Evolutionary conservation across 805 yeast genomes (phyloP).

Genomic region (Candida tammaniensis): DNA sequence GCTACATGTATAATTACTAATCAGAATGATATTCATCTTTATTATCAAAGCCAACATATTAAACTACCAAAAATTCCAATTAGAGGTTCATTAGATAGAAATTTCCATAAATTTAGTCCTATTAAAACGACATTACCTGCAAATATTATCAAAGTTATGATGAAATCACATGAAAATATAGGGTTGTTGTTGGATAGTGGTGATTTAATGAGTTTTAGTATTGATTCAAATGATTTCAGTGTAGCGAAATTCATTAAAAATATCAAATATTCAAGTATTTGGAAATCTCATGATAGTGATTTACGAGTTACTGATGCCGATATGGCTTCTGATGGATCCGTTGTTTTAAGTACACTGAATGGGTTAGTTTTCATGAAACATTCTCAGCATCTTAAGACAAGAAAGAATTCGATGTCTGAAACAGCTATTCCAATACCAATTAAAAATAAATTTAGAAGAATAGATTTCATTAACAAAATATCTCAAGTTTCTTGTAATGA

Average conservation of each 20-base stretch:
- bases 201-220: slow-evolving; percentile 43
- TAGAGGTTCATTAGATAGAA: slow-evolving; percentile 34
- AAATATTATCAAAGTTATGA: slow-evolving; percentile 27
- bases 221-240: slow-evolving; percentile 17
- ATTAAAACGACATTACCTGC: slow-evolving; percentile 43
- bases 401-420: slow-evolving; percentile 34
- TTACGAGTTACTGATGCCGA: slow-evolving; percentile 66
- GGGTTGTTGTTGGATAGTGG: slow-evolving; percentile 60
- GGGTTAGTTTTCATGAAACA: slow-evolving; percentile 62
- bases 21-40: slow-evolving; percentile 60
- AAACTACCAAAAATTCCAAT: slow-evolving; percentile 42
- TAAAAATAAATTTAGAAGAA: slow-evolving; percentile 50
- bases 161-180: slow-evolving; percentile 40
- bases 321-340: slow-evolving; percentile 63
- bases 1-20: slow-evolving; percentile 64
- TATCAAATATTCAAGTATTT: slow-evolving; percentile 48
- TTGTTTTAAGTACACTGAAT: slow-evolving; percentile 62
- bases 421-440: slow-evolving; percentile 24
- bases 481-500: slow-evolving; percentile 65
- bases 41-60: slow-evolving; percentile 54
- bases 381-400: slow-evolving; percentile 12
- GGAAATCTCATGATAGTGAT: slow-evolving; percentile 61
- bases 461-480: slow-evolving; percentile 55
- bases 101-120: slow-evolving; percentile 56
- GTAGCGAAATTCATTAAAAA: too few relatives aligned